These are phyloP conservation scores for Termitomyces titanicus DNA, from an alignment of 768 basidiomycete genomes.

Conservation along the genomic window DNA sequence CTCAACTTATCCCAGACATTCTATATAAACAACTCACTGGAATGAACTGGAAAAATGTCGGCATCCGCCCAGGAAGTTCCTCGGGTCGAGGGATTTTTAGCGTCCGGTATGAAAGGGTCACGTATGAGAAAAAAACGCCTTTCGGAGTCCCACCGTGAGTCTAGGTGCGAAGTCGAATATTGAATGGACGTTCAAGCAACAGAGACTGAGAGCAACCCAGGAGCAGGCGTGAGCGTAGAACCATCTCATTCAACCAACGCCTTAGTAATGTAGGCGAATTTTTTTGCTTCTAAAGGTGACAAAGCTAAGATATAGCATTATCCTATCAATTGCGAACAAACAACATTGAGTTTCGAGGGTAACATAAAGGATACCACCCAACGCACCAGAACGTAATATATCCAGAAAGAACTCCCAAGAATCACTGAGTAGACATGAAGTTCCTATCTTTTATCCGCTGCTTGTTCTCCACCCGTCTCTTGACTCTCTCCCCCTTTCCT, in stretches of 20 bases:
- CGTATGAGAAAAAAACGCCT: not conserved
- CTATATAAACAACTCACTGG: not conserved
- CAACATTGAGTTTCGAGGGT: not conserved
- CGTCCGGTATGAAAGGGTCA: not conserved
- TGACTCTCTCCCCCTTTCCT: slow-evolving; percentile 56
- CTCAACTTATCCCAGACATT: not conserved
- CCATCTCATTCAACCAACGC: too few relatives aligned
- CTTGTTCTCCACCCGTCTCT: slow-evolving; percentile 57
- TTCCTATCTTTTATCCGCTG: slow-evolving; percentile 78
- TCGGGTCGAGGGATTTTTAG: not conserved
- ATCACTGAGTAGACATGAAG: slow-evolving; percentile 79
- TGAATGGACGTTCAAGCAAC: not conserved
- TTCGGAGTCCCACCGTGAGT: not conserved
- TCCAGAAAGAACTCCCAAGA: slow-evolving; percentile 1
- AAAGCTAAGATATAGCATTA: not conserved
- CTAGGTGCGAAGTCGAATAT: too few relatives aligned
- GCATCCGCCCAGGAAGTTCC: not conserved
- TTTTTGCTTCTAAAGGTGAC: not conserved
- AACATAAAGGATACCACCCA: not conserved
- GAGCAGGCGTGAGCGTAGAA: too few relatives aligned
- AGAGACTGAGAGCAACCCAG: not conserved
- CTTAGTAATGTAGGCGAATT: not conserved
- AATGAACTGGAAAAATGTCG: not conserved
- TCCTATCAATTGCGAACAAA: not conserved
- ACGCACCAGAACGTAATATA: slow-evolving; percentile 9